Conservation (phyloP, 1,284 basidiomycete species). For the Inonotus obliquus region DNA sequence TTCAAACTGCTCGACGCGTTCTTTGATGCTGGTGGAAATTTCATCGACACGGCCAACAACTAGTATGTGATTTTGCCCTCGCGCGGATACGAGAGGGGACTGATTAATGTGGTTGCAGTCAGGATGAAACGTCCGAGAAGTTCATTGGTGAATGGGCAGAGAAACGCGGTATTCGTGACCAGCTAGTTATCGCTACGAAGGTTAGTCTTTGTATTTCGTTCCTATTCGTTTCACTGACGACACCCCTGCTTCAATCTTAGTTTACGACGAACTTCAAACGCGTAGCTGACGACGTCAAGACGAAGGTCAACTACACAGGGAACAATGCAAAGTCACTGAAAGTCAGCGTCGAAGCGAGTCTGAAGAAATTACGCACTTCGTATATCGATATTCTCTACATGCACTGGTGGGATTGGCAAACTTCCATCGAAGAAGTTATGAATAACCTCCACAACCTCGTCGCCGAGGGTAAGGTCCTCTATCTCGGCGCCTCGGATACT, state of each 20-base stretch:
- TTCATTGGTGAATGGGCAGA: conserved; percentile 47
- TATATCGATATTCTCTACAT: conserved; percentile 39
- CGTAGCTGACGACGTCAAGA: conserved; percentile 20
- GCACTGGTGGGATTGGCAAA: conserved; percentile 34
- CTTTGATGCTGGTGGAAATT: conserved; percentile 28
- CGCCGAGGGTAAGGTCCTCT: conserved; percentile 38
- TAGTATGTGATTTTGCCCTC: neutral
- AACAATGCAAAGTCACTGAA: conserved; percentile 32
- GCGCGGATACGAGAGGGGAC: neutral
- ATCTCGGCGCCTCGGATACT: conserved; percentile 31
- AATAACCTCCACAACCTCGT: conserved; percentile 36
- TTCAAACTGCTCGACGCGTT: conserved; percentile 33
- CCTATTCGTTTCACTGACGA: neutral
- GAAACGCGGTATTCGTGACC: conserved; percentile 37
- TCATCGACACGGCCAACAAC: conserved; percentile 16
- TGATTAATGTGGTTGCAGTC: conserved; percentile 22
- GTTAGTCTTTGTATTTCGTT: conserved; percentile 22
- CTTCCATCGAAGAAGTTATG: conserved; percentile 34
- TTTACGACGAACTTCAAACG: conserved; percentile 29
- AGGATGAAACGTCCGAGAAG: conserved; percentile 37
- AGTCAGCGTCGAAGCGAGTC: conserved; percentile 29
- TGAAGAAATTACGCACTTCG: conserved; percentile 40
- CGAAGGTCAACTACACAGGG: conserved; percentile 30
- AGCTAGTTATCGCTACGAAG: conserved; percentile 45
- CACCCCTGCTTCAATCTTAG: conserved; percentile 24